Conservation (phyloP, 2,329 filamentous ascomycete genomes). For the Diaporthe citrichinensis region DNA sequence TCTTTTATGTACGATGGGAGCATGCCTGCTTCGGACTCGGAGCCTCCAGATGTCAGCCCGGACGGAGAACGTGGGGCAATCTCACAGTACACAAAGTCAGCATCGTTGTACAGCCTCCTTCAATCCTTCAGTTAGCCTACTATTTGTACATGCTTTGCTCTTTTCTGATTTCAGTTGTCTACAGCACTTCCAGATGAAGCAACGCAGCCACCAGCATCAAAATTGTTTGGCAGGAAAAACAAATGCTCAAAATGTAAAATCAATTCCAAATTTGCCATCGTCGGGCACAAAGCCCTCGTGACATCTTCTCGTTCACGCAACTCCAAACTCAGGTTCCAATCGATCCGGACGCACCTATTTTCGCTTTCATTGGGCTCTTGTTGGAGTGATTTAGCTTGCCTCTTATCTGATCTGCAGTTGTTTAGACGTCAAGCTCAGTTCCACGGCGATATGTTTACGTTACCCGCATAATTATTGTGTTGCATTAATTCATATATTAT, state of each 20-base stretch:
- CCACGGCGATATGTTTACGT: background rate
- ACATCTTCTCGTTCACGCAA: too few species aligned
- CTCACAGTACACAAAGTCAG: slow-evolving; percentile 1
- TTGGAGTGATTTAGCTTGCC: background rate
- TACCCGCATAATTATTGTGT: too few species aligned
- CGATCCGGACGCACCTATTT: too few species aligned
- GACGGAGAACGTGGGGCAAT: slow-evolving; percentile 25
- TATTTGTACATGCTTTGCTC: background rate
- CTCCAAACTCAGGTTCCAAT: too few species aligned
- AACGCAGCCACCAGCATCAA: background rate
- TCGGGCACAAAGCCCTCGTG: background rate
- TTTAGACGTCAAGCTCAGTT: too few species aligned
- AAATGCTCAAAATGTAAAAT: too few species aligned
- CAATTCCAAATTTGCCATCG: background rate
- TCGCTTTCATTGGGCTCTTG: background rate
- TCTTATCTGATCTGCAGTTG: background rate
- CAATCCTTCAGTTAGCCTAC: background rate
- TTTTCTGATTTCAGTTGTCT: too few species aligned
- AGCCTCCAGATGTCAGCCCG: background rate
- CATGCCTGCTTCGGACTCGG: background rate
- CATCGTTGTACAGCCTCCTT: too few species aligned
- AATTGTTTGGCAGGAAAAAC: too few species aligned
- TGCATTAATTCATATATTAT: background rate
- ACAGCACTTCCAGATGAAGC: background rate
- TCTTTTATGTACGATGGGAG: background rate